Evolutionary conservation across 768 basidiomycete species (phyloP).

Genomic region (Boletus rex-veris): DNA sequence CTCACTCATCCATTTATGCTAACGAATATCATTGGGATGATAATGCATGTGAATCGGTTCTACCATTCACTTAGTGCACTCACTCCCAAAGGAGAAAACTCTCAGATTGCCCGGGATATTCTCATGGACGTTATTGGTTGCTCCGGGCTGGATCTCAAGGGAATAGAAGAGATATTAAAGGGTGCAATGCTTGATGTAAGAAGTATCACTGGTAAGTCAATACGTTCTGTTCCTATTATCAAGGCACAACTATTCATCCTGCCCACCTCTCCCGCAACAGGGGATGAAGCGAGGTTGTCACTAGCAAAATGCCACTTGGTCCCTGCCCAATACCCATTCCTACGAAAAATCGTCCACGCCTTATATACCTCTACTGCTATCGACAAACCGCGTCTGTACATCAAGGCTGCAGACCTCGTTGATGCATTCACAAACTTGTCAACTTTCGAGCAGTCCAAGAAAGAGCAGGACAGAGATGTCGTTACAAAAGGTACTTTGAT

Average conservation of each 20-base stretch:
- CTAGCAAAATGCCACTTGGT: constrained; percentile 61
- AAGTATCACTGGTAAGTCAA: constrained; percentile 25
- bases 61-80: constrained; percentile 50
- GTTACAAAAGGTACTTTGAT: constrained; percentile 57
- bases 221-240: neutral
- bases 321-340: constrained; percentile 38
- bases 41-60: constrained; percentile 58
- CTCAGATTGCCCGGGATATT: constrained; percentile 60
- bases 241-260: no score
- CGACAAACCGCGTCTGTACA: constrained; percentile 64
- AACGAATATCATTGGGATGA: constrained; percentile 44
- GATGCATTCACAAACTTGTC: constrained; percentile 52
- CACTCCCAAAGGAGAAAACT: constrained; percentile 55
- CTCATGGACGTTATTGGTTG: constrained; percentile 60
- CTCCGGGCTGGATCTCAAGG: constrained; percentile 60
- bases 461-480: constrained; percentile 49
- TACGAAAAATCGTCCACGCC: constrained; percentile 44
- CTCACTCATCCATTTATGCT: constrained; percentile 61
- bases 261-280: constrained; percentile 31
- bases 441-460: constrained; percentile 35
- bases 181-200: constrained; percentile 28
- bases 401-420: constrained; percentile 69
- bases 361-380: constrained; percentile 50
- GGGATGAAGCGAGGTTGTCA: constrained; percentile 46
- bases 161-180: constrained; percentile 47